Evolutionary conservation across 1,284 basidiomycete species (phyloP), one percentile per base, ranked within the genome.

Genomic region (Phellinidium pouzarii): DNA sequence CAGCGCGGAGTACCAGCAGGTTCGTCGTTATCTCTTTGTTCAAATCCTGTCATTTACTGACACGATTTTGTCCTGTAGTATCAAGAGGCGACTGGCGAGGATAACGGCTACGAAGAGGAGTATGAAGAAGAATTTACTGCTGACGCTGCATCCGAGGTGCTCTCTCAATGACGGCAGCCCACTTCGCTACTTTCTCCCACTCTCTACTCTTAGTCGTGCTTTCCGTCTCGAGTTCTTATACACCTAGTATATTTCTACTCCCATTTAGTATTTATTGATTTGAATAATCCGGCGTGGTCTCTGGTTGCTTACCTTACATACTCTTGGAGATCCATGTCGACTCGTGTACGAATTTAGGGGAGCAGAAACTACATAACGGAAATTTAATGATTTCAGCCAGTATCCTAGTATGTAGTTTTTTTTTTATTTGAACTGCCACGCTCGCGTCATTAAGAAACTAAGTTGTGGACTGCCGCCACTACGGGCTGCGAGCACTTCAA

Each of bases 1-100:
- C 55, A 85, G 83, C 62, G 71, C 82, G 50, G 84, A 87, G 62
- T 87, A 87, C 65, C 83, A 87, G 64, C 85, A 83, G 70, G 80
- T 78, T 61, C 57, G n/a, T n/a, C 65, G 60, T 25, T 31, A 27
- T 36, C 5, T 12, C 42, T 2, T 48, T 42, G 50, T 45, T 26
- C 48, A 11, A 37, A 43, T 48, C 37, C 51, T 44, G 52, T 25
- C 27, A 36, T 37, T 44, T 60, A 20, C 59, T 37, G 25, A 46
- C 11, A 31, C 19, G 7, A n/a, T 25, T 12, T 38, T 41, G 14
- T 6, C 45, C 37, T 61, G 6, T 61, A 84, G 78, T 85, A 84
- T 58, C 82, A 86, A 71, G 83, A 86, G 65, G 80, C 81, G 9
- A 70, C 68, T 1, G 62, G 61, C 2, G 72, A 70, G 7, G 66